Evolutionary conservation across 345 rosid species (phyloP), one percentile per base, ranked within the genome.

Genomic region (Excoecaria cochinchinensis): DNA sequence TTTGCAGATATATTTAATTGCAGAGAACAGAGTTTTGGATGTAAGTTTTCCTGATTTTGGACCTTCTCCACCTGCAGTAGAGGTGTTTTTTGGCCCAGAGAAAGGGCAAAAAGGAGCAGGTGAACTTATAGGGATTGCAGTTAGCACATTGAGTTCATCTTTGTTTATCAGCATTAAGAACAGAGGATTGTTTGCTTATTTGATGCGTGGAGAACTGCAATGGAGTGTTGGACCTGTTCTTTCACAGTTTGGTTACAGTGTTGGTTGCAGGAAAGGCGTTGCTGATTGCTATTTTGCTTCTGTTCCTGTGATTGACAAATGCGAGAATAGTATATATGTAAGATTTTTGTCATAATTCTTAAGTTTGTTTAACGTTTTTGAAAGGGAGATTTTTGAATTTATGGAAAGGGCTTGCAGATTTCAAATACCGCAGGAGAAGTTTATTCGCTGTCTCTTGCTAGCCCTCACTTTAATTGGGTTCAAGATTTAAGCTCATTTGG

Each of bases 191-290:
- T 92, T 91, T 7, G 89, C 94, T 9, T 90, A 82, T 61, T 53
- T 66, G 52, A 78, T 77, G 76, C 57, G 57, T 0, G 90, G 87
- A 9, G 77, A 90, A 75, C 82, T 84, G 14, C 82, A 85, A 48
- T 92, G 99, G 99, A 95, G 90, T n/a, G 81, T 80, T 22, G 97
- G 96, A 65, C 92, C 98, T 22, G 84, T 87, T 72, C 74, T 79
- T 6, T 78, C 80, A 70, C 91, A 84, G 11, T 82, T 76, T 59
- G 94, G 94, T 3, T 92, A 89, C 76, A 83, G 83, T 56, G 81
- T 86, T 81, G 99, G 98, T 36, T 92, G 99, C 75, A 62, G 85
- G 13, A 89, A 86, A 83, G 84, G 74, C 70, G 75, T 80, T 61
- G 52, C 60, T 3, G 87, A 89, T 73, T 95, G 99, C 73, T 85